Percentiles rank a stretch among this genome's conserved stretches.
phyloP scores from a whole-genome alignment of 2,329 filamentous ascomycete genomes.

The Neopestalotiopsis sp. region DNA sequence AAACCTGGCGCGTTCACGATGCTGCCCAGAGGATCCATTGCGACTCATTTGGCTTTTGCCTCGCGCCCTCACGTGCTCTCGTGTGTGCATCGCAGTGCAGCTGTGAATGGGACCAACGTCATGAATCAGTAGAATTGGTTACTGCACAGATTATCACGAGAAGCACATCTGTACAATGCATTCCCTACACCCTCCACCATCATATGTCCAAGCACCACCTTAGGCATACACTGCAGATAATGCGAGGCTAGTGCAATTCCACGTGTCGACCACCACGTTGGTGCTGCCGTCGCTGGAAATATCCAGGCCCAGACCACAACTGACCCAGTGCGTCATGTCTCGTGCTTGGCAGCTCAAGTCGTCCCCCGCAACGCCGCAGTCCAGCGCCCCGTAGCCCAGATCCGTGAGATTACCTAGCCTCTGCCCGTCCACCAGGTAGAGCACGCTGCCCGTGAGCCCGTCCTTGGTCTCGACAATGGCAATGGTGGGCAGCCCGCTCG shows the following conservation, averaged over 20 bases:
- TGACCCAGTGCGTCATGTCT: slow-evolving; percentile 32
- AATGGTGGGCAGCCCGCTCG: slow-evolving; percentile 27
- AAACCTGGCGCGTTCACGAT: neutral
- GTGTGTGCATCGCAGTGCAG: neutral
- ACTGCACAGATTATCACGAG: neutral
- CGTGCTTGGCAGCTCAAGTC: slow-evolving; percentile 29
- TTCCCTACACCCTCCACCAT: too few relatives aligned
- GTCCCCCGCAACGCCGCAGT: slow-evolving; percentile 25
- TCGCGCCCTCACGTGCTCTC: slow-evolving; percentile 9
- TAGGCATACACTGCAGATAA: slow-evolving; percentile 26
- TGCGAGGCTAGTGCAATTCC: slow-evolving; percentile 32
- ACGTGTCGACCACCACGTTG: slow-evolving; percentile 32
- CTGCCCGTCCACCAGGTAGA: slow-evolving; percentile 33
- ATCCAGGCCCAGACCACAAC: slow-evolving; percentile 36
- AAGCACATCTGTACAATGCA: neutral
- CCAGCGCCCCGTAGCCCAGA: slow-evolving; percentile 31
- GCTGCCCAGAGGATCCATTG: neutral
- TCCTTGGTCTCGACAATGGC: slow-evolving; percentile 33
- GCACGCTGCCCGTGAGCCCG: slow-evolving; percentile 27
- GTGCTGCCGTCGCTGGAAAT: slow-evolving; percentile 31
- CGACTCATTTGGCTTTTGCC: neutral
- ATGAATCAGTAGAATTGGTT: neutral
- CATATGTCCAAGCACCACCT: neutral
- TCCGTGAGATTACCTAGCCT: slow-evolving; percentile 27
- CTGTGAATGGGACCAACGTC: too few relatives aligned